Evolutionary conservation across 306 rosid species (phyloP), one percentile per base, ranked within the genome.

Genomic region (Cucumis melo): DNA sequence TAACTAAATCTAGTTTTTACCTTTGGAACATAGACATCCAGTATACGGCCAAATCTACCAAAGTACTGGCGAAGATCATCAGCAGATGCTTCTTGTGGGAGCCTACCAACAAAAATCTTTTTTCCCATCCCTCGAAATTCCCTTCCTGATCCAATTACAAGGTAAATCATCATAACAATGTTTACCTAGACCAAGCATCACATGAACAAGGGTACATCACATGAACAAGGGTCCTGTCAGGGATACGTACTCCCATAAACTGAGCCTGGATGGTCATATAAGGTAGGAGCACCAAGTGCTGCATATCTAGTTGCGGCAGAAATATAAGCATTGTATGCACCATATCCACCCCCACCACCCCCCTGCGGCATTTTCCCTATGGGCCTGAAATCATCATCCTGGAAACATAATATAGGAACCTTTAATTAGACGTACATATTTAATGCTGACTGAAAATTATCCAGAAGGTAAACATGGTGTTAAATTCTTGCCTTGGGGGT

Each of bases 241-340:
- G 14, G 32, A 34, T 48, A 78, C 97, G 87, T 89, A 94, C 99
- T 88, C 86, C 93, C 95, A 84, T 89, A 94, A 80, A 85, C 81
- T 56, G 98, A 68, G 77, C 87, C 92, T 24, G 98, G 98, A 78
- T 88, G 96, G 70, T 95, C 99, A 64, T 95, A 95, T 79, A 95
- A 80, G 75, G 98, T 92, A 76, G 99, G 99, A 80, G 97, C 92
- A 76, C 98, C 99, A 64, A 90, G 92, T 46, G 97, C 96, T 39
- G 97, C 99, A 84, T 95, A 95, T 87, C 99, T 86, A 81, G 99
- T 95, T 74, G 99, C 89, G 44, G 96, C 93, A 50, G 98, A 88
- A 74, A 92, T 95, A 85, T 95, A 95, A 12, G 99, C 92, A 85
- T 88, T 89, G 82, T 92, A 95, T 80, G 99, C 99, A 77, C 98